phyloP scores from a whole-genome alignment of 495 filamentous ascomycete genomes.

The Hypomontagnella monticulosa region DNA sequence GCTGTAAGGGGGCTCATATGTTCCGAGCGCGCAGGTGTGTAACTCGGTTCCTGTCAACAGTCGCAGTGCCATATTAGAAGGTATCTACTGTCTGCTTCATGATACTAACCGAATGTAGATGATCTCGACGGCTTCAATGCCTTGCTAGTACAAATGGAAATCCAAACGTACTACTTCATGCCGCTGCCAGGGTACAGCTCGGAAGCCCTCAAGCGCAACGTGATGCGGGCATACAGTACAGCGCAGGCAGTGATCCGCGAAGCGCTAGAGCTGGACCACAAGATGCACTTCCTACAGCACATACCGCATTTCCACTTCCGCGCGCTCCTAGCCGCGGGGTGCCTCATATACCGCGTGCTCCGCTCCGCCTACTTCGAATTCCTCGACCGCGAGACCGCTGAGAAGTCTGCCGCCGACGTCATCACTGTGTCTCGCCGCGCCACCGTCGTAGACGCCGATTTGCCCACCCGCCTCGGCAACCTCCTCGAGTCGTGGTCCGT shows the following conservation, averaged over 20 bases:
- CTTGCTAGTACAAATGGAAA: conserved; percentile 53
- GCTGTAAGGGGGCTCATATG: conserved; percentile 51
- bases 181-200: conserved; percentile 48
- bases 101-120: conserved; percentile 14
- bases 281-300: conserved; percentile 49
- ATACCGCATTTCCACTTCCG: conserved; percentile 55
- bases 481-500: conserved; percentile 49
- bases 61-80: not conserved
- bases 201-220: conserved; percentile 51
- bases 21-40: conserved; percentile 53
- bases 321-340: conserved; percentile 47
- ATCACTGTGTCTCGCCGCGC: conserved; percentile 36
- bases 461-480: conserved; percentile 47
- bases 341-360: conserved; percentile 53
- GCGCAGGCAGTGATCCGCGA: conserved; percentile 49
- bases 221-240: conserved; percentile 54
- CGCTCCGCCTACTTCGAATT: conserved; percentile 48
- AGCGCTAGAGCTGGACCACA: conserved; percentile 44
- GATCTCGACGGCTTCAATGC: conserved; percentile 55
- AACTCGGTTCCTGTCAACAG: not conserved
- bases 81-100: not conserved
- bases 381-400: conserved; percentile 36
- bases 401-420: conserved; percentile 27
- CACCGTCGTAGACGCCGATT: conserved; percentile 42
- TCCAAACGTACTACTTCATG: conserved; percentile 59